Evolutionary conservation across 2,329 filamentous ascomycete genomes (phyloP).

Genomic region (Cladosporium sp.): DNA sequence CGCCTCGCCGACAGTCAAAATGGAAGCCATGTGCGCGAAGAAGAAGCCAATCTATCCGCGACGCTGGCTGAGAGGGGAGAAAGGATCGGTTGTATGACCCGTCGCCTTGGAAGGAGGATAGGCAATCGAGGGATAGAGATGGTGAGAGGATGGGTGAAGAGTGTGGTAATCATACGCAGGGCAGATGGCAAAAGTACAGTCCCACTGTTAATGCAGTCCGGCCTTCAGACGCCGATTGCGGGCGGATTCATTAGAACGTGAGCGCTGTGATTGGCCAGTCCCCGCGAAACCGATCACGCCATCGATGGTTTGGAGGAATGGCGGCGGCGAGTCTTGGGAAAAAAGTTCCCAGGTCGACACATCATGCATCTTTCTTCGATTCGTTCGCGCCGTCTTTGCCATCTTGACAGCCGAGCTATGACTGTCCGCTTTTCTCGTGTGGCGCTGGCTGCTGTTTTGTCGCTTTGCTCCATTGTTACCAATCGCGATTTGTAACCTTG

Average conservation of each 20-base stretch:
- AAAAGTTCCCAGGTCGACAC: background rate
- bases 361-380: background rate
- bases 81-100: background rate
- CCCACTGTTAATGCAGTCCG: conserved; percentile 4
- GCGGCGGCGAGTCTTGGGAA: background rate
- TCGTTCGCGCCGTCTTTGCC: background rate
- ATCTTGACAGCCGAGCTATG: background rate
- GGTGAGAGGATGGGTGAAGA: background rate
- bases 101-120: background rate
- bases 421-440: background rate
- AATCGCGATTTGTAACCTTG: background rate
- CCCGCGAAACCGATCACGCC: conserved; percentile 1
- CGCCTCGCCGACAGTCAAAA: conserved; percentile 31
- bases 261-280: background rate
- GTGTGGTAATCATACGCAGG: conserved; percentile 3
- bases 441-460: background rate
- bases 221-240: conserved; percentile 10
- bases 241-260: background rate
- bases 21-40: conserved; percentile 27
- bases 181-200: conserved; percentile 11
- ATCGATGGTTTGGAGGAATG: background rate
- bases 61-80: background rate
- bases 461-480: background rate
- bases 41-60: conserved; percentile 13
- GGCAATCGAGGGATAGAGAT: background rate